Base-by-base conservation (phyloP, 129 eudicot species). In the Glebionis coronaria region DNA sequence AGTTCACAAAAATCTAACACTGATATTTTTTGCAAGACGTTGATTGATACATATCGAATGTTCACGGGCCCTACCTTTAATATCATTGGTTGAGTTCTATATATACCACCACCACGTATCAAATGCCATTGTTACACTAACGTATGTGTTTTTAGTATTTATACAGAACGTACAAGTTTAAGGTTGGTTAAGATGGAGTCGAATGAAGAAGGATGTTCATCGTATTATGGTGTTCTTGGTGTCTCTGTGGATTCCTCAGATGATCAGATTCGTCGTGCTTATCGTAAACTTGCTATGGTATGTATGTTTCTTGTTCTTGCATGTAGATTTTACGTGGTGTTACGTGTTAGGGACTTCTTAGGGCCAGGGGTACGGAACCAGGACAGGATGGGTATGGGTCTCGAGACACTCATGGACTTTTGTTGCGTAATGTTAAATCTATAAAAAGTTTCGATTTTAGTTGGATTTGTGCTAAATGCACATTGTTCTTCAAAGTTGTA, bases 251-350 rank as follows among this genome's bases (percentile, higher is more conserved):
- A 79, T 51, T 76, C 95, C 4, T 84, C 97, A 2, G 76, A 67
- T 16, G 90, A 89, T 6, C 86, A 93, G 53, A 89, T 93, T 62
- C 85, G 90, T 4, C 90, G 92, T 23, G 97, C 95, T 40, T 93
- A 93, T 75, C 91, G 92, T 10, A 89, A 80, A 54, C 88, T 93
- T 9, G 98, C 97, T 5, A 93, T 86, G 97, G 99, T 93, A 81
- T 20, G 99, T 93, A 81, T 20, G 64, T 21, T 18, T 55, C 14
- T 65, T 5, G 42, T 57, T 67, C 66, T 13, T 5, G 25, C 25
- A 23, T 23, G 25, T 23, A 23, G 25, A 0, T 23, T 23, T 23
- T 23, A 2, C 2, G 2, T 23, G 25, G 25, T 23, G 25, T 23
- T 23, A 23, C 1, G 25, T 23, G 25, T 23, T 23, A 23, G 25